These are phyloP conservation scores for Chloranthus sessilifolius DNA, from an alignment of 164 flowering plant genomes.

Conservation along the genomic window DNA sequence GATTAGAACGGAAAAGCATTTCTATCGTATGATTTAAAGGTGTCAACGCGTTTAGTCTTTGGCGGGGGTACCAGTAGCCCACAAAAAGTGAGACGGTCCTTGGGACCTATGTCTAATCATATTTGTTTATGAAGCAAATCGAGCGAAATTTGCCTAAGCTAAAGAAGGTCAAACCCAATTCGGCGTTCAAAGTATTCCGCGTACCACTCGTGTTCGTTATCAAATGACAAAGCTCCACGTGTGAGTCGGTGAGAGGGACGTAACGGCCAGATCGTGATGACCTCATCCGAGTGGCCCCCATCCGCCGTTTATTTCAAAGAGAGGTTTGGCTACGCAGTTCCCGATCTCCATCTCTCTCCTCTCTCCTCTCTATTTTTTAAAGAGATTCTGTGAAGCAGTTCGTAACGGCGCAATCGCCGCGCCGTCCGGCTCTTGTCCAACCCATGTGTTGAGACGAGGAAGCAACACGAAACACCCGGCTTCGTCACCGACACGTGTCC, in stretches of 20 bases:
- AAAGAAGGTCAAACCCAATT: conserved; percentile 23
- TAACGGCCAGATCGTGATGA: conserved; percentile 39
- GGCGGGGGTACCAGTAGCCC: no score
- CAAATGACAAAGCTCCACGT: conserved; percentile 21
- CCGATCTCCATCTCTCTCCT: neutral
- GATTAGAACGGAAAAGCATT: no score
- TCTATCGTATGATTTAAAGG: no score
- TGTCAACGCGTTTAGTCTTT: no score
- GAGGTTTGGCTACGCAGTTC: conserved; percentile 6
- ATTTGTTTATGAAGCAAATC: no score
- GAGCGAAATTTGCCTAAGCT: no score
- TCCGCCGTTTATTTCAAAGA: conserved; percentile 25
- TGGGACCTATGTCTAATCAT: no score
- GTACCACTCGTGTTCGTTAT: conserved; percentile 3
- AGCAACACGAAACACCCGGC: conserved; percentile 21
- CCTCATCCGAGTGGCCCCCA: conserved; percentile 32
- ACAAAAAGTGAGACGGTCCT: no score
- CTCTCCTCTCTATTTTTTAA: neutral
- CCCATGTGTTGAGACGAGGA: conserved; percentile 34
- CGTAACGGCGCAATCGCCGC: conserved; percentile 57
- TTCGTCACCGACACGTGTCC: conserved; percentile 24
- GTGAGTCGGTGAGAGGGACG: conserved; percentile 24
- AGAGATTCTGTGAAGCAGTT: conserved; percentile 18
- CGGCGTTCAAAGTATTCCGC: conserved; percentile 32
- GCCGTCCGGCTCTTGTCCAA: conserved; percentile 74